Evolutionary conservation across 441 rosid species (phyloP), one percentile per base, ranked within the genome.

Genomic region (Arabidopsis lyrata): DNA sequence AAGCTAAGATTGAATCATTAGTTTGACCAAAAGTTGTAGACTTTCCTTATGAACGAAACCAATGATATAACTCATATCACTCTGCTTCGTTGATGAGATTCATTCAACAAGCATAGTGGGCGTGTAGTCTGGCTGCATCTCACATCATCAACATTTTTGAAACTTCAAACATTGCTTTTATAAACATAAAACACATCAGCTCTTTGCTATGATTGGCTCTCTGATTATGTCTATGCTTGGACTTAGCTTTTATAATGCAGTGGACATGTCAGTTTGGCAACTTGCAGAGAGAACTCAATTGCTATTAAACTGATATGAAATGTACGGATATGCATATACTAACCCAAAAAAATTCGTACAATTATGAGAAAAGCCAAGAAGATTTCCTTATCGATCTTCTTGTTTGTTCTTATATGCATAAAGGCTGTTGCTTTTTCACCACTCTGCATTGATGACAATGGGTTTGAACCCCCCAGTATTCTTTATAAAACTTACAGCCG

Each of bases 151-250:
- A 38, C 59, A 11, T 60, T 3, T 49, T 60, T 49, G 62, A 63
- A 63, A 62, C 35, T 31, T 72, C 62, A 31, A 71, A 45, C 54
- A 31, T 22, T 63, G 6, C 29, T 72, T 18, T 52, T 16, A 15
- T 49, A 27, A 61, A 0, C 52, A 71, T 16, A 53, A 4, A 60
- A 72, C 69, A 52, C 63, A 62, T 62, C 36, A 49, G 36, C 11
- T 53, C n/a, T 42, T 5, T 53, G 38, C 14, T 8, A 31, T 42
- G 14, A 72, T 72, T 72, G 63, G 63, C 34, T 63, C 14, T 72
- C 47, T 72, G 45, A 53, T 42, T 53, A 32, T 72, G 47, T 63
- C 56, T 14, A 18, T 49, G 45, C 34, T 41, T 13, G 42, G 69
- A 72, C 29, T 63, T 34, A 2, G 36, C 9, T 72, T 72, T 42